Evolutionary conservation across 2,329 filamentous ascomycete species (phyloP), one percentile per base, ranked within the genome.

Genomic region (Pyricularia sp.): DNA sequence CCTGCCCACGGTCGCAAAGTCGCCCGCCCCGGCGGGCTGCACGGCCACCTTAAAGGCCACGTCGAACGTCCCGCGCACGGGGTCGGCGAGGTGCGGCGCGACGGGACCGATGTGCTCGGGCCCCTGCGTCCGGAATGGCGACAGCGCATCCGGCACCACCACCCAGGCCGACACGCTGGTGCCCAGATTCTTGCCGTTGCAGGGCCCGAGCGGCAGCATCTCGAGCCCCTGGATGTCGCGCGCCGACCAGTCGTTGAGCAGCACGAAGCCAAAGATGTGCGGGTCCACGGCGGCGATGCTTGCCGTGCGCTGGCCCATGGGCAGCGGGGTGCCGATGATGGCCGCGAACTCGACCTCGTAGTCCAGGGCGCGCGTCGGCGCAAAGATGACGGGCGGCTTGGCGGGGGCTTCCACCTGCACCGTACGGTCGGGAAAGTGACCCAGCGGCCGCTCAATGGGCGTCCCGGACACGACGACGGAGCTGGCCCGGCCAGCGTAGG

Each of bases 241-340:
- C 25, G 86, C 84, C 78, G 68, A 83, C 87, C 87, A 90, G 71
- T 90, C 87, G 71, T 90, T 90, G 14, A 90, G 73, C 55, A 90
- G 76, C 0, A 87, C 83, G n/a, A 88, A 78, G 0, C 88, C 87
- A 74, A 90, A 89, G 20, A 89, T 86, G 71, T 89, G 85, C 0
- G 86, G 80, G 7, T 85, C 81, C 0, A 86, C 84, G 5, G 42
- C 42, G 33, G 85, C 82, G 25, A 80, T 81, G 0, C 80, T 76
- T 0, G 75, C 72, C 0, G 85, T 70, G 0, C 76, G 74, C 61
- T 81, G 71, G 1, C 79, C 77, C n/a, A 79, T 71, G 0, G 73
- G 70, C 11, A 79, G 73, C 0, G 79, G 75, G 59, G 82, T 82
- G 2, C 82, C 81, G 9, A 84, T 76, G 2, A 84, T 73, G 6